Base-by-base conservation (phyloP, 495 filamentous ascomycete species). In the Annulohypoxylon stygium region DNA sequence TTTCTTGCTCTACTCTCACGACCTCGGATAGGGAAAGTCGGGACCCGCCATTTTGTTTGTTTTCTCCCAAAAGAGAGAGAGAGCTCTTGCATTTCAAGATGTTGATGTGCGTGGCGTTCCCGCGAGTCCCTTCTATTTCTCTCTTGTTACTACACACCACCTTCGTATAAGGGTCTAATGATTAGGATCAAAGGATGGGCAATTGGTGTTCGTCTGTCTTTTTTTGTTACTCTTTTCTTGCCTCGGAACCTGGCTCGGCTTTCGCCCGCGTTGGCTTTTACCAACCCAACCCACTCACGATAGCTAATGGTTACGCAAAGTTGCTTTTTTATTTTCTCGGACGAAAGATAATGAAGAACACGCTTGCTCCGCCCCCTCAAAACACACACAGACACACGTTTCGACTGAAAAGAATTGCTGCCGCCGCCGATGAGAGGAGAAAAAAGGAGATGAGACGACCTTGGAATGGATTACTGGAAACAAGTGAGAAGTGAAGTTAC, bases 101-200 rank as follows among this genome's bases (percentile, higher is more conserved):
- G n/a, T 54, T 55, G 71, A 51, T 41, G 59, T 37, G 33, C 41
- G 23, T 34, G 62, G 69, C 60, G 59, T 70, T 61, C 68, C 67
- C 48, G 59, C 64, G 69, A 77, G 75, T 63, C 64, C 47, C 20
- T 60, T 43, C 4, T 23, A 11, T 37, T 20, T n/a, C 45, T 37
- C 23, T 26, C 48, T 67, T 70, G 74, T 6, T 30, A 30, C 30
- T 30, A 30, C 30, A 30, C 30, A 30, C 23, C 12, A 3, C 14
- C n/a, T 30, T 33, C n/a, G 16, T 71, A 72, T 72, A 72, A 72
- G 69, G 69, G 69, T 62, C 58, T 72, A 72, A 72, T 72, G 69
- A 63, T 30, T 67, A 61, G 69, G 63, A 64, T 61, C 54, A 55
- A 64, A 23, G 69, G 55, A 62, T 50, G 69, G 63, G 69, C 61